Percentiles rank a stretch among this genome's conserved stretches.
These are phyloP conservation scores for Dryadomyces quercivorus DNA, from an alignment of 2,329 filamentous ascomycete genomes.

Conservation along the genomic window DNA sequence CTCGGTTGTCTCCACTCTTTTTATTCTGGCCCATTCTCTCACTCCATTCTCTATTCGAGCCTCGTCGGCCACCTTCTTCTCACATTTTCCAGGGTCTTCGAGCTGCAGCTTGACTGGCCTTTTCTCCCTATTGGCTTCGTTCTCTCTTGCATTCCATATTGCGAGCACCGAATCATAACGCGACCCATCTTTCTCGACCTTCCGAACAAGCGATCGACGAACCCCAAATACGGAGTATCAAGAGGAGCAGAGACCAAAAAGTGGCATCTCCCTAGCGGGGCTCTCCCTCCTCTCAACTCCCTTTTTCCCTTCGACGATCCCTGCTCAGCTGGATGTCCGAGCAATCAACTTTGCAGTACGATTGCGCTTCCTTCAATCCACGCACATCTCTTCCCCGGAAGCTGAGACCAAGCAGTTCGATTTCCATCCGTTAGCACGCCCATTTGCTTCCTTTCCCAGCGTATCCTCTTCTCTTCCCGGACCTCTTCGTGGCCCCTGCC, in stretches of 20 bases:
- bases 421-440: background rate
- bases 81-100: background rate
- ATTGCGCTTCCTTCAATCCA: background rate
- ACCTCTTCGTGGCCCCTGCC: background rate
- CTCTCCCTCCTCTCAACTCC: background rate
- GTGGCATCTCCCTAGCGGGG: background rate
- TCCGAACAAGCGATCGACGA: background rate
- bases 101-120: background rate
- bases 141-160: background rate
- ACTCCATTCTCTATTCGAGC: background rate
- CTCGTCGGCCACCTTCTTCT: background rate
- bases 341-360: background rate
- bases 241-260: background rate
- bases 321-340: background rate
- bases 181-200: background rate
- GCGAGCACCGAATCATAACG: background rate
- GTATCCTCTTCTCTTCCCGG: background rate
- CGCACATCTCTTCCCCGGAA: background rate
- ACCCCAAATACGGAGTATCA: background rate
- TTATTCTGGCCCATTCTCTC: background rate
- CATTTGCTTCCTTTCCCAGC: background rate
- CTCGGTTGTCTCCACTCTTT: background rate
- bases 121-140: background rate
- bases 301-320: background rate
- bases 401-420: background rate